phyloP scores from a whole-genome alignment of 768 basidiomycete genomes.

The Amanita pseudoporphyria region DNA sequence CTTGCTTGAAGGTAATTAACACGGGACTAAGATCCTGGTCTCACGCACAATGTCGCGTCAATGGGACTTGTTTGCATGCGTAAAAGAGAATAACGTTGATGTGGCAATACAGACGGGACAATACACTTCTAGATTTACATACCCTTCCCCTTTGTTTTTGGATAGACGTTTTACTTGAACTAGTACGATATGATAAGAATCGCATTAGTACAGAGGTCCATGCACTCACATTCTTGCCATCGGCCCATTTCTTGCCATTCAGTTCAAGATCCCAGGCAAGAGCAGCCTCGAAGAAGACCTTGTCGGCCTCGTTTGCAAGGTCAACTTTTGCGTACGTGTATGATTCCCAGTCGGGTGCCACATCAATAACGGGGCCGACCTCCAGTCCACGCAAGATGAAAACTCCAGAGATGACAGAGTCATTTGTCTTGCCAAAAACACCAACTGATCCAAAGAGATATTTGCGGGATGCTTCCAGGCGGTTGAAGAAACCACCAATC shows the following conservation, averaged over 20 bases:
- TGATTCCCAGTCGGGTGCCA: conserved; percentile 88
- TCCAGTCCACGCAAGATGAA: conserved; percentile 81
- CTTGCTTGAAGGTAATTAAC: background rate
- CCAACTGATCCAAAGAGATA: conserved; percentile 92
- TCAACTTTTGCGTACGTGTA: conserved; percentile 78
- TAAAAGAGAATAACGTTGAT: background rate
- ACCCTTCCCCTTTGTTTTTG: background rate
- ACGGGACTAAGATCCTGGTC: too few relatives aligned
- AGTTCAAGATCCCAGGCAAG: conserved; percentile 91
- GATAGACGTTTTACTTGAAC: conserved; percentile 23
- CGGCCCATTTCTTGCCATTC: conserved; percentile 83
- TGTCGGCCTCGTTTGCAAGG: conserved; percentile 61
- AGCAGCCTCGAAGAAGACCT: conserved; percentile 86
- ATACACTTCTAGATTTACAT: background rate
- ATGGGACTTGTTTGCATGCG: background rate
- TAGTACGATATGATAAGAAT: conserved; percentile 9
- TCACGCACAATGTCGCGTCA: background rate
- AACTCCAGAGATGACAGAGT: conserved; percentile 74
- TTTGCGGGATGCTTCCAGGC: conserved; percentile 93
- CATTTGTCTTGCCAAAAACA: conserved; percentile 74
- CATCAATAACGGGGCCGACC: conserved; percentile 55
- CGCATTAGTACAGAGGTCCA: background rate
- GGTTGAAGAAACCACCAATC: conserved; percentile 94
- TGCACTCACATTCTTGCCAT: conserved; percentile 77
- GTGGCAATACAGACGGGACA: background rate